Evolutionary conservation across 176 grass and related monocot species (phyloP), one percentile per base, ranked within the genome.

Genomic region (Triticum urartu): DNA sequence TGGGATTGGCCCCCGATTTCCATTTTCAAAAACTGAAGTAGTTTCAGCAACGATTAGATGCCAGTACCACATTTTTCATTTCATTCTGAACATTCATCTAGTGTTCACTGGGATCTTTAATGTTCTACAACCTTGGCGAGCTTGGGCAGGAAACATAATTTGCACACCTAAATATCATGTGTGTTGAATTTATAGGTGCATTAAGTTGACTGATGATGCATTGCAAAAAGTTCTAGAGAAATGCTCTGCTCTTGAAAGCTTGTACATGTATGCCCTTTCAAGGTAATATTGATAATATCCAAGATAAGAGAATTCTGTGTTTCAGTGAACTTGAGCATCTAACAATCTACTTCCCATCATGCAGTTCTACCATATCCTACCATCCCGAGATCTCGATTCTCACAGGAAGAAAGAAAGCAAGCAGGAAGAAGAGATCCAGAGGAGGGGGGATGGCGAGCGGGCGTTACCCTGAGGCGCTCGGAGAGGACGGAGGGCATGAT

Each of bases 241-340:
- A 26, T 26, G 26, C 26, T 26, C 26, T 26, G 26, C 26, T 26
- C 26, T 26, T 26, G 26, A 26, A 26, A 26, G 26, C 26, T 26
- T 26, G 84, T 95, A 98, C 67, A 86, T 98, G 68, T 98, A 95
- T 88, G 96, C 96, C 36, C 88, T 95, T 83, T 95, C 96, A 17
- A 95, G 91, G 96, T 94, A 92, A 83, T 72, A 56, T 42, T 66
- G 48, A 21, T 64, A 82, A 58, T 45, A 60, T 38, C 33, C 77
- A 65, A 67, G 24, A 75, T 87, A 81, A 39, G 58, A 66, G 48
- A 42, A 40, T 87, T 10, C 3, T 65, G 50, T 43, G 6, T 79
- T 85, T 15, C 63, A 64, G 22, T 39, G 18, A 56, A 39, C 38
- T 71, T 36, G 9, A 78, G 54, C 40, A 52, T 80, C 88, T 89